Evolutionary conservation across 2,329 filamentous ascomycete species (phyloP).

Genomic region (Sporothrix euskadiensis): DNA sequence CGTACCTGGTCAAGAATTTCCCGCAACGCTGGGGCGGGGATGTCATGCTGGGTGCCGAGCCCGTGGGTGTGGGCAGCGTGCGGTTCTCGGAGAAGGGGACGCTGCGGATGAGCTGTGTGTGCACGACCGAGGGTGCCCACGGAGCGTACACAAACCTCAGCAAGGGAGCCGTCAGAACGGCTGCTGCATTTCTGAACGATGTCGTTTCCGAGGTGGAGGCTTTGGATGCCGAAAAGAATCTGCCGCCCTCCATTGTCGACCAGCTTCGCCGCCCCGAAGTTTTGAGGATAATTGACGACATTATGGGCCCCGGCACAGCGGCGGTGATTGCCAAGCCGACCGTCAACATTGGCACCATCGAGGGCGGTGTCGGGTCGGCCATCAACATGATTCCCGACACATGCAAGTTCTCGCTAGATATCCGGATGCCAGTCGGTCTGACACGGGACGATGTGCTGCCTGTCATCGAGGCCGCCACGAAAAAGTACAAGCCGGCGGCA

Average conservation of each 20-base stretch:
- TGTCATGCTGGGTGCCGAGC: slow-evolving; percentile 30
- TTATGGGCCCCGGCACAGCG: slow-evolving; percentile 27
- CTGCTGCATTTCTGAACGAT: slow-evolving; percentile 11
- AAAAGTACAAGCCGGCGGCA: background rate
- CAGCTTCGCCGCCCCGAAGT: slow-evolving; percentile 20
- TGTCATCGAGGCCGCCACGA: background rate
- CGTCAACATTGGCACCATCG: slow-evolving; percentile 29
- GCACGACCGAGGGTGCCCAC: slow-evolving; percentile 21
- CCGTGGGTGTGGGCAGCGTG: slow-evolving; percentile 27
- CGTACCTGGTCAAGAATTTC: background rate
- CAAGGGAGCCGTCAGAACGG: slow-evolving; percentile 24
- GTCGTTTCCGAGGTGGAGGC: slow-evolving; percentile 12
- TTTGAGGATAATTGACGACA: slow-evolving; percentile 22
- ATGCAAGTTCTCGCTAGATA: slow-evolving; percentile 21
- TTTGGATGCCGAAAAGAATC: background rate
- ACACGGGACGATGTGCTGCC: slow-evolving; percentile 16
- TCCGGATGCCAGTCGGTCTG: slow-evolving; percentile 27
- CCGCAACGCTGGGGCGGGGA: slow-evolving; percentile 19
- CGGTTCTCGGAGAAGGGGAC: slow-evolving; percentile 30
- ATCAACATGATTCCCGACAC: slow-evolving; percentile 28
- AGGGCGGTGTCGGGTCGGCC: slow-evolving; percentile 22
- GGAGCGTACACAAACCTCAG: slow-evolving; percentile 29
- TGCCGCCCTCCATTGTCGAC: slow-evolving; percentile 18
- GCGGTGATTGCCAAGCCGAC: slow-evolving; percentile 25
- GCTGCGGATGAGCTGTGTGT: slow-evolving; percentile 25